Evolutionary conservation across 345 rosid genomes (phyloP), one percentile per base, ranked within the genome.

Genomic region (Raphanus raphanistrum): DNA sequence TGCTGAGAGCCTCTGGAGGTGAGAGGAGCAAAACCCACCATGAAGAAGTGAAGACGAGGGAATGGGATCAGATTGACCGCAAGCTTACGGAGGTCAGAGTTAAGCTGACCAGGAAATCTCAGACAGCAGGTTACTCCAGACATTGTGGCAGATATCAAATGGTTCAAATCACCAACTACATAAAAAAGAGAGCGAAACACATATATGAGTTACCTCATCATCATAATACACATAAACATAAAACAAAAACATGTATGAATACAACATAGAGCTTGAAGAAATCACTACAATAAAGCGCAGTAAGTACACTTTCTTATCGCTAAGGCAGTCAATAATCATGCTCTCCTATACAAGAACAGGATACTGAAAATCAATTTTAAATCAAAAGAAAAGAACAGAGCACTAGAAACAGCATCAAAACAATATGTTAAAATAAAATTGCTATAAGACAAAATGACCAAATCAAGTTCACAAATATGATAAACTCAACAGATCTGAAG

Each of bases 91-190:
- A 89, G 93, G 80, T 91, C 97, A 13, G 97, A 89, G 88, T 91
- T 91, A 6, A 91, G 86, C 33, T 91, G 92, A 35, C 97, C 93
- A 0, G 97, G 97, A 90, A 91, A 91, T 16, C 97, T 88, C 13
- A 91, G 84, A 84, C 97, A 91, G 74, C 97, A 91, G 12, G 97
- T 91, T 2, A 91, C 97, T 26, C 97, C 93, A 68, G 93, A 89
- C 93, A 91, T 91, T 13, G 93, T 90, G 2, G 92, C 85, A 62
- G 93, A 90, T 68, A 90, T 89, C 84, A 90, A 80, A 81, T 90
- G 97, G 86, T 91, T 91, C 74, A 91, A 86, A 57, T 91, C 97
- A 57, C 97, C 97, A 80, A 91, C 92, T 91, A 83, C 38, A 77
- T 1, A 13, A 16, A 52, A 52, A 10, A 52, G 26, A 55, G 11